Percentiles rank a stretch among this genome's conserved stretches.
Conservation (phyloP, 1,284 basidiomycete species). For the Heterobasidion parviporum region DNA sequence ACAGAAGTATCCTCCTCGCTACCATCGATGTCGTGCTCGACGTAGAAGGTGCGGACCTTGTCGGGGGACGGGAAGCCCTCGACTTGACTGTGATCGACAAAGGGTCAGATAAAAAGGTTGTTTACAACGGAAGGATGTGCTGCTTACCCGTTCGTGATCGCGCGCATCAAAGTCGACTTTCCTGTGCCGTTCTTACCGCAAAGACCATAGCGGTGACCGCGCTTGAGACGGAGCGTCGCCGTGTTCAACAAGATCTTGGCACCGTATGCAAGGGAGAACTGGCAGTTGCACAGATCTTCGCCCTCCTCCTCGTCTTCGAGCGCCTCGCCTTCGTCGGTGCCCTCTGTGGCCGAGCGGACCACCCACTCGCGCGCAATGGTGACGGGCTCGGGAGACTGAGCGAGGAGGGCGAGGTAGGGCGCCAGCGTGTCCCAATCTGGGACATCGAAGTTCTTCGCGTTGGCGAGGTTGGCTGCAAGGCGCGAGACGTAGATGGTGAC, state of each 20-base stretch:
- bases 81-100: conserved; percentile 57
- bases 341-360: conserved; percentile 81
- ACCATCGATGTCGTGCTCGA: conserved; percentile 98
- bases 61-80: conserved; percentile 97
- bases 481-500: conserved; percentile 67
- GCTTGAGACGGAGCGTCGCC: conserved; percentile 92
- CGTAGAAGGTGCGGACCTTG: conserved; percentile 96
- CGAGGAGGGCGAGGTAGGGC: conserved; percentile 67
- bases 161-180: conserved; percentile 97
- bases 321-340: conserved; percentile 60
- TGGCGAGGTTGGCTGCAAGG: conserved; percentile 82
- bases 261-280: conserved; percentile 97
- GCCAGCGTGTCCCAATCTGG: conserved; percentile 82
- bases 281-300: conserved; percentile 96
- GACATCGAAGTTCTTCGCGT: conserved; percentile 87
- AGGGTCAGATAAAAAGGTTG: conserved; percentile 3
- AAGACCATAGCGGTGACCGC: conserved; percentile 97
- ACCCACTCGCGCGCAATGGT: conserved; percentile 79
- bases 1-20: conserved; percentile 90
- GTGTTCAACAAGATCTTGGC: conserved; percentile 98
- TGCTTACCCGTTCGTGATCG: conserved; percentile 71
- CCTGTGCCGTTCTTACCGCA: conserved; percentile 98
- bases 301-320: conserved; percentile 93
- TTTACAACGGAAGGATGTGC: neutral
- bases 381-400: conserved; percentile 59